phyloP scores from a whole-genome alignment of 2,329 filamentous ascomycete species.

The Teratosphaeria destructans region DNA sequence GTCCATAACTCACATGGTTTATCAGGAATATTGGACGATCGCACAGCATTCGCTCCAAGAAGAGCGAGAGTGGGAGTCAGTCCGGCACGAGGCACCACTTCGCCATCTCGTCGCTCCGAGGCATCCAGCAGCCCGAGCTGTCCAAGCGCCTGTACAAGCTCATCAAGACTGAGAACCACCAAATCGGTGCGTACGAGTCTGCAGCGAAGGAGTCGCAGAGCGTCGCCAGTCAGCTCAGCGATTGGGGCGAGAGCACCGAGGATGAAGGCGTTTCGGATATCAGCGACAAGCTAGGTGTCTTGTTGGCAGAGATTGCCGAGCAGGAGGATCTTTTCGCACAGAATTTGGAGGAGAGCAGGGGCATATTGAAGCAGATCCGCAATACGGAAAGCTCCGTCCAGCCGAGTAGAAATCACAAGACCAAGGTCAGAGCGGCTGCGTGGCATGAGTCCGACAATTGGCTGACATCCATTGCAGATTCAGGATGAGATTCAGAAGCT shows the following conservation, averaged over 20 bases:
- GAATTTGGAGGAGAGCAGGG: constrained; percentile 74
- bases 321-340: constrained; percentile 85
- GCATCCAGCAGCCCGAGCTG: constrained; percentile 74
- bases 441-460: background rate
- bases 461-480: constrained; percentile 39
- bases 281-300: constrained; percentile 88
- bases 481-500: constrained; percentile 84
- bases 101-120: constrained; percentile 76
- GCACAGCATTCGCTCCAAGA: constrained; percentile 61
- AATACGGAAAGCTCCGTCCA: constrained; percentile 95
- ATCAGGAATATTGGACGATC: constrained; percentile 41
- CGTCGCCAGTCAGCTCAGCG: constrained; percentile 82
- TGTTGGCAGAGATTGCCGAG: constrained; percentile 85
- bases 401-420: constrained; percentile 76
- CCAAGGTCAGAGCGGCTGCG: constrained; percentile 43
- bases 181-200: constrained; percentile 72
- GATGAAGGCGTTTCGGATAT: constrained; percentile 84
- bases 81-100: constrained; percentile 55
- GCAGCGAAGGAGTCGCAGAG: constrained; percentile 74
- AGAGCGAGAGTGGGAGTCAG: constrained; percentile 35
- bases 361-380: constrained; percentile 77
- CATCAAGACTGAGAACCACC: constrained; percentile 89
- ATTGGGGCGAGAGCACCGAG: constrained; percentile 88
- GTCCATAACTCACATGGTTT: constrained; percentile 1
- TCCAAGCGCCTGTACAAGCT: constrained; percentile 81